Base-by-base conservation (phyloP, 2,329 filamentous ascomycete genomes). In the Sporothrix schenckii region DNA sequence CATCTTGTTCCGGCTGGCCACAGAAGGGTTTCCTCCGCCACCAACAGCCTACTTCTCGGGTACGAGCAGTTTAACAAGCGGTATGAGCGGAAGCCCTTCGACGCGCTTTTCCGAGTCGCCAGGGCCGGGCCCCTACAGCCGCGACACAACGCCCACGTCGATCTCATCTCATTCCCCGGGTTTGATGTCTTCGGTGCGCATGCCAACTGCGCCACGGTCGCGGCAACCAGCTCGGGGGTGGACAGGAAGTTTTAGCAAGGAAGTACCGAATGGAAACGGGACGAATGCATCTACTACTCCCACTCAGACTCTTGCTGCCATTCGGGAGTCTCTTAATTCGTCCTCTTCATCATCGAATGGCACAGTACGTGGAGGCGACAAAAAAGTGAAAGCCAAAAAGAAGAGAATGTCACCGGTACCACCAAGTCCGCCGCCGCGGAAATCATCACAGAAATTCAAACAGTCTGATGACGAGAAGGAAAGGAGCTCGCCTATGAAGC, bases 61-160 rank as follows among this genome's bases (percentile, higher is more conserved):
- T 54, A 84, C 81, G 21, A 86, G 84, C 76, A 88, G 84, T 73
- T 83, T 86, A 72, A 71, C 83, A 54, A 87, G 86, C 78, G 86
- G 84, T 2, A 84, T 89, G 68, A 92, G 91, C 72, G 87, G 84
- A 30, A 93, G 90, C 71, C 90, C 91, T 50, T 93, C 91, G 4
- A 93, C 91, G 1, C 84, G 89, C 72, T 93, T 91, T 75, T 92
- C 90, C 1, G 91, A 88, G 70, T 93, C 91, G 0, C 88, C 88
- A 0, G 86, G 87, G 1, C 88, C 90, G 13, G 87, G 89, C 2
- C 81, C 88, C 5, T 93, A 92, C 79, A 93, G 91, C 76, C 86
- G 91, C 73, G 90, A 91, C 71, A 93, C 91, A 0, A 93, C 91
- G 3, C 91, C 91, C 7, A 93, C 91, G 4, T 93, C 91, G 11